Evolutionary conservation across 345 rosid species (phyloP).

Genomic region (Combretum micranthum): DNA sequence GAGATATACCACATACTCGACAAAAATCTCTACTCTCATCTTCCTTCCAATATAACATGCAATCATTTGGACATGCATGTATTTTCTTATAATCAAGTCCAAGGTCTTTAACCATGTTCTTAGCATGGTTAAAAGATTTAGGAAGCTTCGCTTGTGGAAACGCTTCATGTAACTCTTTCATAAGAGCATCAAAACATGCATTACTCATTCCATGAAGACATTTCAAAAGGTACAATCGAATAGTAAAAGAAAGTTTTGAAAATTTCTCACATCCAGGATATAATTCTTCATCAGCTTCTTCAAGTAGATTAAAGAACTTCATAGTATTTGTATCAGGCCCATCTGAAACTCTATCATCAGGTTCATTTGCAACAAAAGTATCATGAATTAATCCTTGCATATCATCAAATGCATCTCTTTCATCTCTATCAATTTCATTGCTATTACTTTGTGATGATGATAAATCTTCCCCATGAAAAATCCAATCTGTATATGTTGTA

Average conservation of each 20-base stretch:
- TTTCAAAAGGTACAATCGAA: constrained; percentile 4
- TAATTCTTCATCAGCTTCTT: no score
- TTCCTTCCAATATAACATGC: background rate
- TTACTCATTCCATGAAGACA: background rate
- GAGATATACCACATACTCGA: background rate
- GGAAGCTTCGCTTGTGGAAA: no score
- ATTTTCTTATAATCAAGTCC: constrained; percentile 9
- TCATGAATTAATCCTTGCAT: no score
- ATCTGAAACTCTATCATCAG: background rate
- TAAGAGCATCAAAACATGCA: background rate
- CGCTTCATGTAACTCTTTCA: background rate
- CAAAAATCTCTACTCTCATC: no score
- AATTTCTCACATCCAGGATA: background rate
- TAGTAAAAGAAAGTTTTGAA: constrained; percentile 2
- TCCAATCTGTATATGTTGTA: background rate
- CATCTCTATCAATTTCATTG: no score
- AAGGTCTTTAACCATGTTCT: background rate
- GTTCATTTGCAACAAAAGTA: no score
- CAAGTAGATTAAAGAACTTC: background rate
- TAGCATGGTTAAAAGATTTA: background rate
- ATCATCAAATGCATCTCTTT: no score
- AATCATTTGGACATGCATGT: constrained; percentile 5
- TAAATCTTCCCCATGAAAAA: background rate
- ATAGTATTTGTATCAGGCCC: background rate
- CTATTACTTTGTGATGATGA: background rate